These are phyloP conservation scores for Teunomyces cretensis DNA, from an alignment of 805 yeast genomes.

Conservation along the genomic window DNA sequence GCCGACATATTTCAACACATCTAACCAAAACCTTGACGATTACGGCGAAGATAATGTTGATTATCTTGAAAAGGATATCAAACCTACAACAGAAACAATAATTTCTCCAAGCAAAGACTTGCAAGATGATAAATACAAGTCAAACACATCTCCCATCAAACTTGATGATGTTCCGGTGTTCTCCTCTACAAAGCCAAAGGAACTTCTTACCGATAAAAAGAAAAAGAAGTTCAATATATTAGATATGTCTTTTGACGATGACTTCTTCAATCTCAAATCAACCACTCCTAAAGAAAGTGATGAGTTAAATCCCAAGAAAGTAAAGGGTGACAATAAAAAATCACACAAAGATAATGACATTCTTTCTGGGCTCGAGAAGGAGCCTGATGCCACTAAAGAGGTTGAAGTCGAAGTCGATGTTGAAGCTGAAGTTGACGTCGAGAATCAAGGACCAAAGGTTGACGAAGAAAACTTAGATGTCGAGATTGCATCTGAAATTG, in stretches of 20 bases:
- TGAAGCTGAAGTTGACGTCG: background rate
- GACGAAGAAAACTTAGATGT: too few relatives aligned
- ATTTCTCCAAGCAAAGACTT: background rate
- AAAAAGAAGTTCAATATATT: slow-evolving; percentile 8
- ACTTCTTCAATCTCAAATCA: slow-evolving; percentile 3
- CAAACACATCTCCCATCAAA: slow-evolving; percentile 9
- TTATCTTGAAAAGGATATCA: slow-evolving; percentile 20
- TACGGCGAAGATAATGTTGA: slow-evolving; percentile 33
- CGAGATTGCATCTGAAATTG: too few relatives aligned
- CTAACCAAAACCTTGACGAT: slow-evolving; percentile 26
- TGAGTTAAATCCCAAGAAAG: background rate
- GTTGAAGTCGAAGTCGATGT: background rate
- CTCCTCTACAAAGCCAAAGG: background rate
- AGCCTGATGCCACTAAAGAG: background rate
- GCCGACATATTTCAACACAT: slow-evolving; percentile 5
- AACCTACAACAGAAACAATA: background rate
- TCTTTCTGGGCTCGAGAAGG: slow-evolving; percentile 5
- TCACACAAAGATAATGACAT: slow-evolving; percentile 5
- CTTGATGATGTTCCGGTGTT: slow-evolving; percentile 6
- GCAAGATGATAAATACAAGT: background rate
- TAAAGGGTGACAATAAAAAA: slow-evolving; percentile 7
- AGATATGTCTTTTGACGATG: slow-evolving; percentile 15
- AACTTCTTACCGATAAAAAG: background rate
- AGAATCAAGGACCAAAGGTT: background rate
- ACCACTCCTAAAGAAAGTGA: background rate